These are phyloP conservation scores for Colletotrichum neosansevieriae DNA, from an alignment of 2,329 filamentous ascomycete genomes.

Conservation along the genomic window DNA sequence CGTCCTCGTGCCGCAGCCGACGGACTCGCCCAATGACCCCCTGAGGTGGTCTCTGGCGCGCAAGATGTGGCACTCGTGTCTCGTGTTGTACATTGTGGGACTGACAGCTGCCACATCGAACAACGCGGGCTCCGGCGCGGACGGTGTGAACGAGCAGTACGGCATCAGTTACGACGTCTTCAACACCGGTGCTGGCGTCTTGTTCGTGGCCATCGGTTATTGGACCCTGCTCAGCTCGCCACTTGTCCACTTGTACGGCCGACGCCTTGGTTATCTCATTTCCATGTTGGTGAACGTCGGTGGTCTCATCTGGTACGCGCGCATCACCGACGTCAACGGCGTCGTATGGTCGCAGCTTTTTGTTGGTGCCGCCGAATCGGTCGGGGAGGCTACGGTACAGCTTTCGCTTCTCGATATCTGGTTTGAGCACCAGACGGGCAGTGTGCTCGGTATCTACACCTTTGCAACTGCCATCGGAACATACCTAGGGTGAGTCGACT, in stretches of 20 bases:
- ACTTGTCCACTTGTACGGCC: slow-evolving; percentile 65
- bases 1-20: slow-evolving; percentile 66
- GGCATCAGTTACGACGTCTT: slow-evolving; percentile 64
- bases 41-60: slow-evolving; percentile 61
- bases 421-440: slow-evolving; percentile 68
- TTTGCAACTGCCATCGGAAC: slow-evolving; percentile 67
- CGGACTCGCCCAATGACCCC: slow-evolving; percentile 63
- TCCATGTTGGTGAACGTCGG: slow-evolving; percentile 61
- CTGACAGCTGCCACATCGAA: slow-evolving; percentile 69
- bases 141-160: slow-evolving; percentile 62
- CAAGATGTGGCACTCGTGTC: slow-evolving; percentile 62
- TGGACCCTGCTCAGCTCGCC: slow-evolving; percentile 66
- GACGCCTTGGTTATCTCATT: slow-evolving; percentile 66
- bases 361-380: slow-evolving; percentile 67
- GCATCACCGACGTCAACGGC: slow-evolving; percentile 55
- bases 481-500: slow-evolving; percentile 57
- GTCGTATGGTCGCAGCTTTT: slow-evolving; percentile 69
- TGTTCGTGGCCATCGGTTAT: slow-evolving; percentile 68
- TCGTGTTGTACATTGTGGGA: slow-evolving; percentile 66
- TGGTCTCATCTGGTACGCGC: slow-evolving; percentile 67
- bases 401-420: slow-evolving; percentile 69
- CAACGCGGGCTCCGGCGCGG: slow-evolving; percentile 63
- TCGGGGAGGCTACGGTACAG: slow-evolving; percentile 68
- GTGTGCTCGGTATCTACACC: slow-evolving; percentile 66
- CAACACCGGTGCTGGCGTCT: slow-evolving; percentile 68